These are phyloP conservation scores for Paxillus rubicundulus DNA, from an alignment of 768 basidiomycete genomes.

Conservation along the genomic window DNA sequence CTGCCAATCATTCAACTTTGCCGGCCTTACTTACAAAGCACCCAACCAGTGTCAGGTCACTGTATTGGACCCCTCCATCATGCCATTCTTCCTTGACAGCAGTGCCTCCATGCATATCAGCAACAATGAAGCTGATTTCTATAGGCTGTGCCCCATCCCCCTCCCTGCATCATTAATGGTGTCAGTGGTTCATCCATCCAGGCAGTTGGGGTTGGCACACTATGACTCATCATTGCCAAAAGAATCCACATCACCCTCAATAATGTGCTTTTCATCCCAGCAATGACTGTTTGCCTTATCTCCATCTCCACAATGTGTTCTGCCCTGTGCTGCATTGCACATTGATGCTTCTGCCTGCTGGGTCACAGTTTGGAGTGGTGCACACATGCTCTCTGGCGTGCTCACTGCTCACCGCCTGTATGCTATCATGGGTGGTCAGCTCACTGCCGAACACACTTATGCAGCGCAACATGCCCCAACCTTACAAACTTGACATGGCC, in stretches of 20 bases:
- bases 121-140: constrained; percentile 15
- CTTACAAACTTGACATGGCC: constrained; percentile 28
- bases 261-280: constrained; percentile 22
- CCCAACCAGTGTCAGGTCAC: too few relatives aligned
- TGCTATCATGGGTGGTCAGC: background rate
- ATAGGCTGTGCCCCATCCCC: constrained; percentile 2
- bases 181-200: constrained; percentile 16
- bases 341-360: constrained; percentile 18
- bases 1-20: too few relatives aligned
- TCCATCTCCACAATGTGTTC: constrained; percentile 21
- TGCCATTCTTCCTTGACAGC: constrained; percentile 9
- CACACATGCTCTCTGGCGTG: background rate
- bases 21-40: too few relatives aligned
- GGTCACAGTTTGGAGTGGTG: background rate
- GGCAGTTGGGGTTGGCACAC: constrained; percentile 14
- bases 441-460: constrained; percentile 15
- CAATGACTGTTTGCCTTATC: constrained; percentile 21
- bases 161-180: constrained; percentile 7
- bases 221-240: constrained; percentile 4
- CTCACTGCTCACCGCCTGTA: background rate
- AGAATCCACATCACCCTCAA: constrained; percentile 10
- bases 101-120: constrained; percentile 14
- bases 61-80: background rate
- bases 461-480: background rate
- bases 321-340: constrained; percentile 2